Conservation (phyloP, 305 asterid genomes). For the Galium porrigens region DNA sequence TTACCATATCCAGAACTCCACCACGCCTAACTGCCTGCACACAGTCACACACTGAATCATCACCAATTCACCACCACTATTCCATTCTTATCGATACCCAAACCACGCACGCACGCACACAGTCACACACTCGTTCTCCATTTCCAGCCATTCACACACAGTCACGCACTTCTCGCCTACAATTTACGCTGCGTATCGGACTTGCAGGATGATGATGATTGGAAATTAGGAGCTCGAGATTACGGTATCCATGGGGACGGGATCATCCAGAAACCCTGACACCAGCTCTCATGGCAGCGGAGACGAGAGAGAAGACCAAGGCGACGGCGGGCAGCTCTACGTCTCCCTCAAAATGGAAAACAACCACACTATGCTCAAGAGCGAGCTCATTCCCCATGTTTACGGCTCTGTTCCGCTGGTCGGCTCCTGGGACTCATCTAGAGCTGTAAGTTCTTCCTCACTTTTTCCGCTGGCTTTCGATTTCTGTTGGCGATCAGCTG, state of each 20-base stretch:
- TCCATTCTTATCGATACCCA: conserved; percentile 7
- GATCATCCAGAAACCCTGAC: conserved; percentile 46
- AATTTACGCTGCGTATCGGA: neutral
- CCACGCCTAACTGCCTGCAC: neutral
- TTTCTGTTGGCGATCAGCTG: neutral
- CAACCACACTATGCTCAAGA: conserved; percentile 34
- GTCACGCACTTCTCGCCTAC: neutral
- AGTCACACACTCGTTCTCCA: neutral
- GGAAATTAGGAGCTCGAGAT: conserved; percentile 2
- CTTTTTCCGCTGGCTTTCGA: neutral
- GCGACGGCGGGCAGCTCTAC: conserved; percentile 65
- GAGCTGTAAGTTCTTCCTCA: conserved; percentile 39
- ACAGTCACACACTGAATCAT: neutral
- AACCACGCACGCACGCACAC: neutral
- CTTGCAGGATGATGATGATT: neutral
- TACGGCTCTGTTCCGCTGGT: conserved; percentile 83
- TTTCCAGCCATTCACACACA: neutral
- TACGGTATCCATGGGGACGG: conserved; percentile 40
- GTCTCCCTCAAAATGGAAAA: conserved; percentile 77
- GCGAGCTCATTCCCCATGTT: conserved; percentile 72
- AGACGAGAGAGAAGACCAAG: conserved; percentile 47
- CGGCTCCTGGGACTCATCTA: conserved; percentile 84
- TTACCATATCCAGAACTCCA: conserved; percentile 4
- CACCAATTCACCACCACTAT: conserved; percentile 2
- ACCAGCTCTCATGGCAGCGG: conserved; percentile 44